Evolutionary conservation across 2,329 filamentous ascomycete genomes (phyloP).

Genomic region (Pseudogymnoascus sp.): DNA sequence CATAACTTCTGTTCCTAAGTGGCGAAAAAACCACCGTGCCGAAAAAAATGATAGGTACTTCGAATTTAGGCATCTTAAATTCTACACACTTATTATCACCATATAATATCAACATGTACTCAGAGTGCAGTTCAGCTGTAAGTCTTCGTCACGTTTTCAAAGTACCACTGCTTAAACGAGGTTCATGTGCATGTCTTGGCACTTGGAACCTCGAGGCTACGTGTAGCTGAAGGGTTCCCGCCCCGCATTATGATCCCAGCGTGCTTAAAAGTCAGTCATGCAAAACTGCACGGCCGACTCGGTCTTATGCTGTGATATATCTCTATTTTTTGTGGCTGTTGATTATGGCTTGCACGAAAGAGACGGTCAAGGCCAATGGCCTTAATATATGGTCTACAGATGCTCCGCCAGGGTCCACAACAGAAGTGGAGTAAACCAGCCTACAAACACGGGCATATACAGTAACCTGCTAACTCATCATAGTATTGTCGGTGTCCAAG

Average conservation of each 20-base stretch:
- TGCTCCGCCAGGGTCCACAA: conserved; percentile 10
- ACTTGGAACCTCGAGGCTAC: not conserved
- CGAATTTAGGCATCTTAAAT: too few species aligned
- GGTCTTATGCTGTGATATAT: not conserved
- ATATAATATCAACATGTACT: not conserved
- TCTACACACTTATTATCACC: too few species aligned
- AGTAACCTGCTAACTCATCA: conserved; percentile 2
- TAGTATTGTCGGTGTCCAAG: conserved; percentile 16
- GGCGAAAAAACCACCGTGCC: too few species aligned
- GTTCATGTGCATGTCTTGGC: not conserved
- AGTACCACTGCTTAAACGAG: not conserved
- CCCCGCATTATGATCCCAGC: not conserved
- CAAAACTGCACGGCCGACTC: not conserved
- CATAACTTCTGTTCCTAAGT: not conserved
- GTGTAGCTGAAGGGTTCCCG: not conserved
- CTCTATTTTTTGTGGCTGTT: not conserved
- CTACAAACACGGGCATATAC: not conserved
- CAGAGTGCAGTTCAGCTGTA: not conserved
- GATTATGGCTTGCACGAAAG: conserved; percentile 15
- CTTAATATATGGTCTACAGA: conserved; percentile 15
- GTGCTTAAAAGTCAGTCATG: not conserved
- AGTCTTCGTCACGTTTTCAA: not conserved
- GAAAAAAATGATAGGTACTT: too few species aligned
- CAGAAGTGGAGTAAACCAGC: conserved; percentile 14
- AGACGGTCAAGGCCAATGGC: conserved; percentile 14